Evolutionary conservation across 179 eudicot species (phyloP), one percentile per base, ranked within the genome.

Genomic region (Beta macrorhiza): DNA sequence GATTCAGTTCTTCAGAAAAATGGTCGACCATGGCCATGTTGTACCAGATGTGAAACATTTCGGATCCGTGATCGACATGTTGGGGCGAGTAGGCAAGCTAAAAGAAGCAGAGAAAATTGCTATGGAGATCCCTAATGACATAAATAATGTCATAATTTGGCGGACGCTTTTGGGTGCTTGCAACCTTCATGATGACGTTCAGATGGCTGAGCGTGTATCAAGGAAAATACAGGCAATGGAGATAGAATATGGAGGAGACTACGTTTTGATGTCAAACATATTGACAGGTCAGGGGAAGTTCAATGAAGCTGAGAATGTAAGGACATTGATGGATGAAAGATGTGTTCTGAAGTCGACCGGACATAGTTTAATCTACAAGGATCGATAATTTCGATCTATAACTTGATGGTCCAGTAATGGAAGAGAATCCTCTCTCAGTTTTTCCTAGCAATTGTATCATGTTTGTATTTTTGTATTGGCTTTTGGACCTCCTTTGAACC

Each of bases 161-260:
- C 86, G 97, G 74, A 90, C 97, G 5, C 89, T 91, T 52, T 83
- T 93, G 62, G 93, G 95, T 68, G 93, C 93, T 47, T 93, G 95
- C 81, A 87, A 90, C 52, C 84, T 86, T 74, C 90, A 89, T 87
- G 91, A 90, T 32, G 65, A 88, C 65, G 82, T 72, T 42, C 89
- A 87, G 73, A 82, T 87, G 83, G 93, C 92, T 67, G 84, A 87
- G 84, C 83, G 89, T 22, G 89, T 87, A 51, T 80, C 86, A 37
- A 78, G 72, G 75, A 87, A 82, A 84, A 87, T 90, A 49, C 83
- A 83, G 82, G 91, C 86, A 77, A 82, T 90, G 79, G 95, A 91
- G 83, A 87, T 80, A 55, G 85, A 84, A 75, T 87, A 91, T 77
- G 92, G 93, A 7, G 93, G 92, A 44, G 93, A 93, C 52, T 93